Conservation (phyloP, 2,329 filamentous ascomycete species). For the Pyrenophora tritici-repentis region DNA sequence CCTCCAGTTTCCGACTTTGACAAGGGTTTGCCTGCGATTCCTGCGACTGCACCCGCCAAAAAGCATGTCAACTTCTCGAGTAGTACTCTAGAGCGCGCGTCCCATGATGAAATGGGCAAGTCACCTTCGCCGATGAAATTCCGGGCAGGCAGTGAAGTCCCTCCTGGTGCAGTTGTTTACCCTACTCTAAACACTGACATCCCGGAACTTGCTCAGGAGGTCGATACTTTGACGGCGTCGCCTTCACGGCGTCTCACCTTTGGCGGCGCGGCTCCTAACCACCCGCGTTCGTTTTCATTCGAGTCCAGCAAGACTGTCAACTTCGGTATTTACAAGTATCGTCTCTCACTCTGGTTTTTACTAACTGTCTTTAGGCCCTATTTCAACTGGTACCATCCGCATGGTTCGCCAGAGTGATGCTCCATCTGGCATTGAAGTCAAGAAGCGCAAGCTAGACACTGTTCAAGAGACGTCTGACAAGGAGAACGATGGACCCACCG, state of each 20-base stretch:
- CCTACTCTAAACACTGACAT: constrained; percentile 36
- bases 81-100: constrained; percentile 60
- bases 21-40: constrained; percentile 57
- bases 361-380: constrained; percentile 31
- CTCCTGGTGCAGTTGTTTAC: constrained; percentile 39
- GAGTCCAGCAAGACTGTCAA: constrained; percentile 51
- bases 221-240: constrained; percentile 32
- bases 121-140: constrained; percentile 45
- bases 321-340: constrained; percentile 37
- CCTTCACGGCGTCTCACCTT: constrained; percentile 45
- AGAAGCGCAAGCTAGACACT: constrained; percentile 54
- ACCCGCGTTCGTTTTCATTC: constrained; percentile 55
- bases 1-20: constrained; percentile 48
- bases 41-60: constrained; percentile 71
- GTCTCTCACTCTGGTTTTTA: neutral
- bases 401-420: constrained; percentile 53
- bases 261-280: constrained; percentile 32
- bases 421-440: constrained; percentile 36
- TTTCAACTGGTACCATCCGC: constrained; percentile 47
- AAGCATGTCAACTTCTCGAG: constrained; percentile 85
- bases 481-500: constrained; percentile 47
- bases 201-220: constrained; percentile 41
- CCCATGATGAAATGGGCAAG: constrained; percentile 39
- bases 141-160: constrained; percentile 42
- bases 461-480: constrained; percentile 48